phyloP scores from a whole-genome alignment of 148 eudicot species.

The Nyssa sinensis region DNA sequence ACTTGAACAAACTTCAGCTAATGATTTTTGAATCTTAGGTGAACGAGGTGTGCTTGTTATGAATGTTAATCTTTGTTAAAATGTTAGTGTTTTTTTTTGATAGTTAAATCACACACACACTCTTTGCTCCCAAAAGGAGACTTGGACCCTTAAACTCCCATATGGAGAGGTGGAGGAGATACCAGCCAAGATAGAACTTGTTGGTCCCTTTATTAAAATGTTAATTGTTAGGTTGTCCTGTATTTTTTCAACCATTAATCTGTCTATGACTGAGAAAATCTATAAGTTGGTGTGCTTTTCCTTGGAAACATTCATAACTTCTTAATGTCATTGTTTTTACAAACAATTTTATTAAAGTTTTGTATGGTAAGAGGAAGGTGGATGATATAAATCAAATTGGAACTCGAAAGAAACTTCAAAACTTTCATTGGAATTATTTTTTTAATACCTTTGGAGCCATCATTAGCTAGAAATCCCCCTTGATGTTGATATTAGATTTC shows the following conservation, averaged over 20 bases:
- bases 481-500: neutral
- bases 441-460: neutral
- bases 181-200: no score
- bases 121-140: no score
- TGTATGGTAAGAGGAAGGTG: neutral
- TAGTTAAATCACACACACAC: no score
- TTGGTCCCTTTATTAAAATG: no score
- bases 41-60: neutral
- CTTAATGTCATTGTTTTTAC: neutral
- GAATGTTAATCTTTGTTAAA: neutral
- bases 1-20: neutral
- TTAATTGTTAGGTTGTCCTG: neutral
- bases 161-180: no score
- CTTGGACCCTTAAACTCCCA: no score
- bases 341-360: neutral
- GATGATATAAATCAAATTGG: neutral
- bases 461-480: neutral
- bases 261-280: neutral
- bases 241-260: neutral
- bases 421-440: neutral
- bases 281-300: constrained; percentile 9
- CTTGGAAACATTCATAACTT: neutral
- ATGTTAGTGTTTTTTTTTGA: no score
- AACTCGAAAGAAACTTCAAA: neutral
- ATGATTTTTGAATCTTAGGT: neutral